Conservation (phyloP, 2,329 filamentous ascomycete genomes). For the Botrytis cinerea region DNA sequence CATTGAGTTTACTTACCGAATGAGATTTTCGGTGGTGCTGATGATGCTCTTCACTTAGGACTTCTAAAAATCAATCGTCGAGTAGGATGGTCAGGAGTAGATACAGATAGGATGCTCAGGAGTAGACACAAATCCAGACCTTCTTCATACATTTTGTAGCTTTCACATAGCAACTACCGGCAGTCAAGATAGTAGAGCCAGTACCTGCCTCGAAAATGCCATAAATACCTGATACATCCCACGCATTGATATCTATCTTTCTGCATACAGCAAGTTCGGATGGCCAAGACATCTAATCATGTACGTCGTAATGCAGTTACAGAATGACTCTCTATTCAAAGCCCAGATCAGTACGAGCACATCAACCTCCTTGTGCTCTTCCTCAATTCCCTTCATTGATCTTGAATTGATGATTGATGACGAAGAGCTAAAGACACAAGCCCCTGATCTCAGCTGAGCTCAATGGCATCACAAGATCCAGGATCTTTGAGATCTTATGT, state of each 20-base stretch:
- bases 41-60: not conserved
- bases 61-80: not conserved
- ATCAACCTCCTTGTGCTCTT: not conserved
- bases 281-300: constrained; percentile 7
- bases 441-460: not conserved
- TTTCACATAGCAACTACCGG: not conserved
- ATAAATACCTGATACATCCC: not conserved
- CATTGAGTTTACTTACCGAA: not conserved
- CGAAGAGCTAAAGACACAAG: not conserved
- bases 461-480: constrained; percentile 4
- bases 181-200: not conserved
- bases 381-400: not conserved
- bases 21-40: not conserved
- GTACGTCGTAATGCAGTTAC: constrained; percentile 1
- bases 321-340: not conserved
- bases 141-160: not conserved
- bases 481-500: not conserved
- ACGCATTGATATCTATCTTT: not conserved
- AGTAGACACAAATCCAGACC: not conserved
- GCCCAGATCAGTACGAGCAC: not conserved
- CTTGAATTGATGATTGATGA: not conserved
- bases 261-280: constrained; percentile 4
- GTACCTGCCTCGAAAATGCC: not conserved
- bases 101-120: too few relatives aligned
- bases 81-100: not conserved